Base-by-base conservation (phyloP, 441 rosid species). In the Jatropha multifida region DNA sequence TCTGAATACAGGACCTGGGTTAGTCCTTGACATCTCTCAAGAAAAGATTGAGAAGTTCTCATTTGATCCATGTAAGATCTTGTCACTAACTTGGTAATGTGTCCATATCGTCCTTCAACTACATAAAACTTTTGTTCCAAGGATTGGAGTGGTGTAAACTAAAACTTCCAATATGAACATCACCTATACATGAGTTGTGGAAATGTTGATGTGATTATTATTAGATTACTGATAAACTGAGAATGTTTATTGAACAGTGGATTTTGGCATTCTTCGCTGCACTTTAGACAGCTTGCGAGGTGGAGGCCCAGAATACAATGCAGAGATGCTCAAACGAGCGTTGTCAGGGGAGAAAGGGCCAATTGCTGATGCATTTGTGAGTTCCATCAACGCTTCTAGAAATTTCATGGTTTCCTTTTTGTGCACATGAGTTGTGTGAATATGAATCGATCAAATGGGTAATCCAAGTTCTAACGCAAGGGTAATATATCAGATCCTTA, bases 231-330 rank as follows among this genome's bases (percentile, higher is more conserved):
- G 52, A 63, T 75, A 14, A 81, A 8, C 69, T 54, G 41, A 81
- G 66, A 68, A 37, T 82, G 37, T 71, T 13, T 74, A n/a, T 71
- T 70, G 83, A 52, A 76, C 85, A 94, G 98, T 94, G 94, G 94
- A 94, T 23, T 94, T 87, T 56, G 98, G 93, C 67, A 88, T 96
- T 83, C 97, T 92, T 72, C 94, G 97, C 14, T 96, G 98, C 78
- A 92, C 92, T 46, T 74, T 90, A 69, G 92, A 88, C 4, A 86
- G 86, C 82, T 86, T 96, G 84, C 82, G 77, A 15, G 99, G 99
- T 52, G 99, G 97, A 79, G 92, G 74, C 61, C 92, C 97, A 0
- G 92, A 82, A 26, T 89, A 91, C 74, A 96, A 96, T 37, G 93
- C 97, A 1, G 84, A 84, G 72, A 87, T 84, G 58, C 76, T 96